phyloP scores from a whole-genome alignment of 176 grass and related monocot genomes.

The Triticum monococcum region DNA sequence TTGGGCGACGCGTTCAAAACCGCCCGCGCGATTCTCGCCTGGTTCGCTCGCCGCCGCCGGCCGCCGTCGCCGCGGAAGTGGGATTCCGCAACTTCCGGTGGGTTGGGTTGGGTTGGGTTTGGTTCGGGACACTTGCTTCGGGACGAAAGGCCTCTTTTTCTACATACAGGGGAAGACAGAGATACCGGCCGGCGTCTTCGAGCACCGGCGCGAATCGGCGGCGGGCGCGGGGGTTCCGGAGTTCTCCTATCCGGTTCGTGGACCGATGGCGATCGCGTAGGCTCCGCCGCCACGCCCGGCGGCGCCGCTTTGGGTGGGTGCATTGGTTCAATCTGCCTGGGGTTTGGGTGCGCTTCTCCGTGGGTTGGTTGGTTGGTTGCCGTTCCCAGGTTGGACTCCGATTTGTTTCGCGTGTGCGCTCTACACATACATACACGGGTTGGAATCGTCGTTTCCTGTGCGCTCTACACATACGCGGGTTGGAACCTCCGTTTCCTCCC shows the following conservation, averaged over 20 bases:
- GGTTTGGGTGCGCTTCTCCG: background rate
- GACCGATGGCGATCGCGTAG: background rate
- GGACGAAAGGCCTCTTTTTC: background rate
- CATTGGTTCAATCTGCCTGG: background rate
- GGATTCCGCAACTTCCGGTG: background rate
- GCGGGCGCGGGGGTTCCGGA: background rate
- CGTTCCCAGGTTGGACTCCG: background rate
- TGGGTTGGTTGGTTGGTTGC: background rate
- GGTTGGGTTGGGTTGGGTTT: background rate
- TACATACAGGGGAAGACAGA: background rate
- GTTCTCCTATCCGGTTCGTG: background rate
- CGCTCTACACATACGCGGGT: background rate
- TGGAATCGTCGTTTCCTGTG: too few relatives aligned
- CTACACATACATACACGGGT: too few relatives aligned
- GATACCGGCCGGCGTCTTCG: background rate
- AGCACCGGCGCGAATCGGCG: background rate
- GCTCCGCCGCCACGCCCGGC: background rate
- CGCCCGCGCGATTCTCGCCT: background rate
- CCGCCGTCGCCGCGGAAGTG: background rate
- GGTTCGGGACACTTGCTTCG: background rate
- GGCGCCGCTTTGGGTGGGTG: background rate
- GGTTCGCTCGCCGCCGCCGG: background rate
- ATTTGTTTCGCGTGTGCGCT: too few relatives aligned
- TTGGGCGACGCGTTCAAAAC: slow-evolving; percentile 4
- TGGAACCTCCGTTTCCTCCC: background rate